phyloP scores from a whole-genome alignment of 805 yeast species.

The Limtongia smithiae region DNA sequence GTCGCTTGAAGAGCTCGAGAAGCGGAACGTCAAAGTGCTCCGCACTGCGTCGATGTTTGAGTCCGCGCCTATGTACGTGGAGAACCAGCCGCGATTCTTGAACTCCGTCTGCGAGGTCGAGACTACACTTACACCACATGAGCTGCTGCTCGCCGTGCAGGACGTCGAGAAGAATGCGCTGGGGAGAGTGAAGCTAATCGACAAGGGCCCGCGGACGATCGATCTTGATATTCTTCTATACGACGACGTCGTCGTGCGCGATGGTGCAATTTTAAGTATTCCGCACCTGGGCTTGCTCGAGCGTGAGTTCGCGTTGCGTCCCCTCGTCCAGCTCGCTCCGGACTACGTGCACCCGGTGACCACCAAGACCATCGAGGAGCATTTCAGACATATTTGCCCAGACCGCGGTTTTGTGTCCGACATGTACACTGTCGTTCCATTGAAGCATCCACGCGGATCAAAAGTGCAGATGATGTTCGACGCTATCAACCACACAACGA shows the following conservation, averaged over 20 bases:
- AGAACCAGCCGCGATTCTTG: slow-evolving; percentile 73
- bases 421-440: slow-evolving; percentile 29
- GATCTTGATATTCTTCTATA: slow-evolving; percentile 84
- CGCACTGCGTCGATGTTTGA: slow-evolving; percentile 75
- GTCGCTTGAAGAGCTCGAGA: slow-evolving; percentile 51
- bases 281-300: slow-evolving; percentile 91
- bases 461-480: slow-evolving; percentile 44
- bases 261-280: slow-evolving; percentile 49
- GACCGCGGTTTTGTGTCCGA: slow-evolving; percentile 32
- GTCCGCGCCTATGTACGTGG: slow-evolving; percentile 88
- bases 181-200: slow-evolving; percentile 68
- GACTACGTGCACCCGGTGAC: slow-evolving; percentile 79
- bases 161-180: slow-evolving; percentile 71
- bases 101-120: slow-evolving; percentile 74
- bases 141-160: slow-evolving; percentile 59
- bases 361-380: slow-evolving; percentile 72
- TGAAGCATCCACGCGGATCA: slow-evolving; percentile 16
- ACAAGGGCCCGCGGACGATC: slow-evolving; percentile 88
- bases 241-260: slow-evolving; percentile 40
- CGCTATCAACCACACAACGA: slow-evolving; percentile 40
- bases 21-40: slow-evolving; percentile 46
- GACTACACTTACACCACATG: slow-evolving; percentile 64
- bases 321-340: slow-evolving; percentile 75
- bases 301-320: slow-evolving; percentile 84
- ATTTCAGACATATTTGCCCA: slow-evolving; percentile 53